Conservation (phyloP, 169 alveolate genomes). For the Babesia sp. region DNA sequence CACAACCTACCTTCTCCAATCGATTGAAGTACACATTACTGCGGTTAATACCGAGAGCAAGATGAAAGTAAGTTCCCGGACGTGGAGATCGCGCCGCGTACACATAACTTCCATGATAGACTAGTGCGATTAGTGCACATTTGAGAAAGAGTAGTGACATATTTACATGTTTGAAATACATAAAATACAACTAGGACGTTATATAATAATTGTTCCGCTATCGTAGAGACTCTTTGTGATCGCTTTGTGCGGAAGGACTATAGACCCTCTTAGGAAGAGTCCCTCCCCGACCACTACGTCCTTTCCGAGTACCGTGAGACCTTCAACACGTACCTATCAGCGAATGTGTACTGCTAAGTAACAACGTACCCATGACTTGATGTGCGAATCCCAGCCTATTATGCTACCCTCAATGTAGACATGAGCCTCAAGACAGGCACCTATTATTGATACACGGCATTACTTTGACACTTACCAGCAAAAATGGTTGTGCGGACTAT, state of each 20-base stretch:
- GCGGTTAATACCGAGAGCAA: constrained; percentile 64
- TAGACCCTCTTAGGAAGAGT: constrained; percentile 49
- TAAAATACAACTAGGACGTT: neutral
- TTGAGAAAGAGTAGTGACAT: neutral
- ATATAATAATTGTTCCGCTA: constrained; percentile 52
- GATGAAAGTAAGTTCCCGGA: neutral
- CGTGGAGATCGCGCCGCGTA: neutral
- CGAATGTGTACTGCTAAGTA: neutral
- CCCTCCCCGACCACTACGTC: constrained; percentile 45
- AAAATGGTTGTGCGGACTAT: constrained; percentile 84
- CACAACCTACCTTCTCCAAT: constrained; percentile 35
- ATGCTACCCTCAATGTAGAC: constrained; percentile 56
- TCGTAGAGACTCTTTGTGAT: constrained; percentile 50
- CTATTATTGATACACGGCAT: neutral
- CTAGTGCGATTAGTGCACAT: constrained; percentile 4
- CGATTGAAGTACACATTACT: constrained; percentile 29
- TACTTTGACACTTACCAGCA: constrained; percentile 59
- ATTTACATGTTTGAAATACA: neutral
- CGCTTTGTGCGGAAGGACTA: constrained; percentile 64
- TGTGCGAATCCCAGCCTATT: constrained; percentile 61
- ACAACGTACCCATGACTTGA: constrained; percentile 46
- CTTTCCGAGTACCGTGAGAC: constrained; percentile 59
- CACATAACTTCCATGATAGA: neutral
- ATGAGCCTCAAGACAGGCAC: constrained; percentile 27
- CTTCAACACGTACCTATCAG: constrained; percentile 53